These are phyloP conservation scores for Cercospora zeina DNA, from an alignment of 2,329 filamentous ascomycete species.

Conservation along the genomic window DNA sequence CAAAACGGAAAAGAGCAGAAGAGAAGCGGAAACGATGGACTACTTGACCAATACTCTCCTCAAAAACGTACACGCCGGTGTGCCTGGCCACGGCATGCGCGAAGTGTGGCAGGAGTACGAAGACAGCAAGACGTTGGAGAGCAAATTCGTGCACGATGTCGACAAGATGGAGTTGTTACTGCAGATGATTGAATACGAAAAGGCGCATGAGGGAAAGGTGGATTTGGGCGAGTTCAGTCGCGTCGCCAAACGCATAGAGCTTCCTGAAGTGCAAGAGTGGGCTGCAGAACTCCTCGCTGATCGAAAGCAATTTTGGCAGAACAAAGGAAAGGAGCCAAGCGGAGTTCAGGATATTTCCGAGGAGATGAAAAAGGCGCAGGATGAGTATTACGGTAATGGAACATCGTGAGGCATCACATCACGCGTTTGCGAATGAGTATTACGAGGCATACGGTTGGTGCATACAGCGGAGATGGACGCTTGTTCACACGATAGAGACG, in stretches of 20 bases:
- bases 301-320: conserved; percentile 70
- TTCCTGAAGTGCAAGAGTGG: conserved; percentile 81
- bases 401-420: conserved; percentile 3
- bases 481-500: not conserved
- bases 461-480: not conserved
- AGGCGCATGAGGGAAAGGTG: conserved; percentile 61
- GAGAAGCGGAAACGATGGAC: conserved; percentile 88
- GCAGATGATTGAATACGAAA: conserved; percentile 97
- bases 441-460: not conserved
- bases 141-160: conserved; percentile 89
- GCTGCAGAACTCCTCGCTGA: conserved; percentile 73
- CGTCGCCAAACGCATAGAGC: conserved; percentile 69
- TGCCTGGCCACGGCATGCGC: conserved; percentile 68
- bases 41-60: conserved; percentile 75
- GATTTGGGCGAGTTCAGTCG: conserved; percentile 86
- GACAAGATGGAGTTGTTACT: conserved; percentile 94
- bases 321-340: conserved; percentile 34
- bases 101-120: conserved; percentile 95
- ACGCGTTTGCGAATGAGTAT: not conserved
- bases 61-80: conserved; percentile 70
- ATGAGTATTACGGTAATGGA: conserved; percentile 41
- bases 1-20: conserved; percentile 84
- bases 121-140: conserved; percentile 78
- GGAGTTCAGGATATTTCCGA: conserved; percentile 32
- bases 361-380: conserved; percentile 37